phyloP scores from a whole-genome alignment of 306 rosid species.

The Chamaecrista fasciculata region DNA sequence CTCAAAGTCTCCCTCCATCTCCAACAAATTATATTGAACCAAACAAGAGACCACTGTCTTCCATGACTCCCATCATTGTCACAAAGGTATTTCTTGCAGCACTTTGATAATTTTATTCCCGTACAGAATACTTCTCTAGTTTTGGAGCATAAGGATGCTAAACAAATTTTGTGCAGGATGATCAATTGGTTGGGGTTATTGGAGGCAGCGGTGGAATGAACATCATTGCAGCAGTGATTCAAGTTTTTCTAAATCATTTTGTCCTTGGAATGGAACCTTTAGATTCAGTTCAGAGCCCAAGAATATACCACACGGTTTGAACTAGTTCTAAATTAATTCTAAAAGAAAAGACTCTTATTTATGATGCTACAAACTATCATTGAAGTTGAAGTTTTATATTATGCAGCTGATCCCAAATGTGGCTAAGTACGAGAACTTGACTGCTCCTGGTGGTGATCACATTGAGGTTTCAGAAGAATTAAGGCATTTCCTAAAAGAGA shows the following conservation, averaged over 20 bases:
- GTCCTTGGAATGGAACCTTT: conserved; percentile 69
- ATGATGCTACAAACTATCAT: background rate
- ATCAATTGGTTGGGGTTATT: conserved; percentile 63
- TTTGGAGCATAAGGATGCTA: background rate
- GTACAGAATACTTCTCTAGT: background rate
- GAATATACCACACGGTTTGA: conserved; percentile 66
- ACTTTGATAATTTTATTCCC: background rate
- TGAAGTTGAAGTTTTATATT: conserved; percentile 19
- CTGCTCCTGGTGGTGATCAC: conserved; percentile 55
- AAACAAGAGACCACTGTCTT: conserved; percentile 80
- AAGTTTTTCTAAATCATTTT: conserved; percentile 72
- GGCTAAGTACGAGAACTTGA: conserved; percentile 65
- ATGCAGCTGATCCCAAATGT: conserved; percentile 79
- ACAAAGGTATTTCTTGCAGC: conserved; percentile 54
- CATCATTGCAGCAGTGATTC: conserved; percentile 67
- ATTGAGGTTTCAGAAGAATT: conserved; percentile 57
- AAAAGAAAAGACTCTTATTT: background rate
- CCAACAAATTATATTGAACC: conserved; percentile 82
- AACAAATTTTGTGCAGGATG: conserved; percentile 48
- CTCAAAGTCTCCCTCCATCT: conserved; percentile 74
- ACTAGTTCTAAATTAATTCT: conserved; percentile 20
- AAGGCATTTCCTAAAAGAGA: conserved; percentile 52
- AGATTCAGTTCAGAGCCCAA: conserved; percentile 70
- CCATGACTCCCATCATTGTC: conserved; percentile 81
- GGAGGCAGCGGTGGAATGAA: conserved; percentile 91